A percentile compares a stretch with the other conserved stretches of the same genome.
phyloP scores from a whole-genome alignment of 805 yeast genomes.

The Candida vartiovaarae region DNA sequence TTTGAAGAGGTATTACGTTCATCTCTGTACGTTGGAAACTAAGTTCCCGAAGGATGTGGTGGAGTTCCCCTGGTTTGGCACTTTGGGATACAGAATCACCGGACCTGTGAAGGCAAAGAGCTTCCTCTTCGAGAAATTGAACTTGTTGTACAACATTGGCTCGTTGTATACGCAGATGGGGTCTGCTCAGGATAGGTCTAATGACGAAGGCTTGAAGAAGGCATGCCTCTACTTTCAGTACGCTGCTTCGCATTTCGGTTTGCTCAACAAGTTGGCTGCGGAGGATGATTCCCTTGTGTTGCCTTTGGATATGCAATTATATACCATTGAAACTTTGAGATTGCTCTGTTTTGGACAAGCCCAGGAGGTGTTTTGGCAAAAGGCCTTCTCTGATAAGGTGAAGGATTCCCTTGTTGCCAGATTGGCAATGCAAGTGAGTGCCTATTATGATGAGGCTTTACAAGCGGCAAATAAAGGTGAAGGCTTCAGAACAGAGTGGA shows the following conservation, averaged over 20 bases:
- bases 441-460: conserved; percentile 44
- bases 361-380: conserved; percentile 80
- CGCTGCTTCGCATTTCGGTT: conserved; percentile 70
- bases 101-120: conserved; percentile 42
- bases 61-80: conserved; percentile 67
- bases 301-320: conserved; percentile 42
- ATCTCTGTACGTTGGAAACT: conserved; percentile 34
- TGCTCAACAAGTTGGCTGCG: conserved; percentile 48
- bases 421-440: conserved; percentile 56
- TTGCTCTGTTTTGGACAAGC: conserved; percentile 71
- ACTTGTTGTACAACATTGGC: conserved; percentile 64
- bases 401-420: conserved; percentile 59
- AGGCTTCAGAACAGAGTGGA: conserved; percentile 57
- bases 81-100: conserved; percentile 48
- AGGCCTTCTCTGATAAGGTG: conserved; percentile 43
- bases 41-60: conserved; percentile 62
- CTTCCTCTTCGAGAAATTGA: conserved; percentile 51
- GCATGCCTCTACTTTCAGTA: conserved; percentile 61
- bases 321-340: conserved; percentile 44
- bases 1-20: conserved; percentile 40
- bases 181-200: conserved; percentile 32
- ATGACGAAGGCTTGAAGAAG: conserved; percentile 49
- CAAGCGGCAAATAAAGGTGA: conserved; percentile 39
- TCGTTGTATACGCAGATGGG: conserved; percentile 56
- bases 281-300: conserved; percentile 15